Evolutionary conservation across 2,329 filamentous ascomycete species (phyloP).

Genomic region (Colletotrichum horii): DNA sequence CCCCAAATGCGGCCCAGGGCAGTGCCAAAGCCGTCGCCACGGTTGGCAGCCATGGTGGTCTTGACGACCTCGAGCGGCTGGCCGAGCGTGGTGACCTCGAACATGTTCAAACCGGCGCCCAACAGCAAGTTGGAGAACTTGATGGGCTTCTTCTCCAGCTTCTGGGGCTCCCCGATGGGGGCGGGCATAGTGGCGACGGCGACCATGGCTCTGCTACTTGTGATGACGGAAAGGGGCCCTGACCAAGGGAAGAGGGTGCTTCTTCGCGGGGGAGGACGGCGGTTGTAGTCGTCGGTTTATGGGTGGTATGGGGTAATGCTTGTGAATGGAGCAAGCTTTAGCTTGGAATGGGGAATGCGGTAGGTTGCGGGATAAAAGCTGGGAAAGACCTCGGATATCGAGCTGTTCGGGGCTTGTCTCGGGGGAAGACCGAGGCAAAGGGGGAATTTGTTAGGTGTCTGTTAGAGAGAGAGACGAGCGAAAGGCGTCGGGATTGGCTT

Average conservation of each 20-base stretch:
- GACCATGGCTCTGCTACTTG: constrained; percentile 63
- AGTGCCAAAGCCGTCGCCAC: constrained; percentile 82
- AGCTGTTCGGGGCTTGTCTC: constrained; percentile 16
- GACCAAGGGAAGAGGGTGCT: constrained; percentile 97
- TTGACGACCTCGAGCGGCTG: constrained; percentile 98
- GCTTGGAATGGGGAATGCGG: constrained; percentile 11
- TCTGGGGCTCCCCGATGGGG: constrained; percentile 50
- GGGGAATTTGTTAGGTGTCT: background rate
- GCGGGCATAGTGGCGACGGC: constrained; percentile 59
- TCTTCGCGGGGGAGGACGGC: constrained; percentile 66
- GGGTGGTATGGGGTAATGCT: constrained; percentile 15
- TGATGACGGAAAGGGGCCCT: constrained; percentile 74
- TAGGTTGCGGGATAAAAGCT: constrained; percentile 18
- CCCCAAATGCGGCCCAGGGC: constrained; percentile 89
- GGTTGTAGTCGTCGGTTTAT: constrained; percentile 17
- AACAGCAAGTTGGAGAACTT: constrained; percentile 99
- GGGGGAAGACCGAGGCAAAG: constrained; percentile 12
- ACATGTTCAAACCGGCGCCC: constrained; percentile 93
- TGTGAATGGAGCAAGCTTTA: background rate
- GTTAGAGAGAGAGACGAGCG: background rate
- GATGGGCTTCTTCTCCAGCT: constrained; percentile 97
- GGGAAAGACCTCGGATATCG: constrained; percentile 20
- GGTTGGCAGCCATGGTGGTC: constrained; percentile 99
- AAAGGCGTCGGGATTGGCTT: constrained; percentile 3
- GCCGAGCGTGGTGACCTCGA: constrained; percentile 74